Conservation (phyloP, 495 filamentous ascomycete species). For the Penicillium lividum region DNA sequence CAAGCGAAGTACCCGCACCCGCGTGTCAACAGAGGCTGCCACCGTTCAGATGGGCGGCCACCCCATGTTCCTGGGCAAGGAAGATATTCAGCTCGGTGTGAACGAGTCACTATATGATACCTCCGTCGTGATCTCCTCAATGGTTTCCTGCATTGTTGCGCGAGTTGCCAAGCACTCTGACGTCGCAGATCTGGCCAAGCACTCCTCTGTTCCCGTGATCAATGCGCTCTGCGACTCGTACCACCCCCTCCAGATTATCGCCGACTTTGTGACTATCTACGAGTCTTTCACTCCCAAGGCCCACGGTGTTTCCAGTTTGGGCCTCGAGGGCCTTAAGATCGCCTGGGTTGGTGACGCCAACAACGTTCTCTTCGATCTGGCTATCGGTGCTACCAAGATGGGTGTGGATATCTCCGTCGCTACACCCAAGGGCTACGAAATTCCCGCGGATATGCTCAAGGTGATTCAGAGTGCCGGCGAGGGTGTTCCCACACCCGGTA, state of each 20-base stretch:
- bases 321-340: conserved; percentile 79
- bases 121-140: conserved; percentile 83
- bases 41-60: conserved; percentile 82
- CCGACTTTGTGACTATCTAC: conserved; percentile 88
- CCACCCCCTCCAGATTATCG: conserved; percentile 89
- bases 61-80: conserved; percentile 92
- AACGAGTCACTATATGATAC: conserved; percentile 94
- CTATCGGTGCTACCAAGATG: conserved; percentile 80
- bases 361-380: conserved; percentile 93
- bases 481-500: conserved; percentile 59
- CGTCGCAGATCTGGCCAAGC: conserved; percentile 72
- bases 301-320: conserved; percentile 52
- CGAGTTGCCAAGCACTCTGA: conserved; percentile 84
- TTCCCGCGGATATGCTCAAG: conserved; percentile 67
- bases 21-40: conserved; percentile 89
- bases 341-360: conserved; percentile 97
- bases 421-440: conserved; percentile 78
- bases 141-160: conserved; percentile 88
- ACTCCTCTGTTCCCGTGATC: conserved; percentile 87
- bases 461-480: conserved; percentile 64
- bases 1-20: conserved; percentile 90
- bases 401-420: conserved; percentile 85
- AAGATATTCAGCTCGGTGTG: conserved; percentile 94
- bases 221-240: conserved; percentile 87
- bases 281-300: conserved; percentile 63